Conservation (phyloP, 108 stramenopile species). For the Pseudonitzschia delicatissima region DNA sequence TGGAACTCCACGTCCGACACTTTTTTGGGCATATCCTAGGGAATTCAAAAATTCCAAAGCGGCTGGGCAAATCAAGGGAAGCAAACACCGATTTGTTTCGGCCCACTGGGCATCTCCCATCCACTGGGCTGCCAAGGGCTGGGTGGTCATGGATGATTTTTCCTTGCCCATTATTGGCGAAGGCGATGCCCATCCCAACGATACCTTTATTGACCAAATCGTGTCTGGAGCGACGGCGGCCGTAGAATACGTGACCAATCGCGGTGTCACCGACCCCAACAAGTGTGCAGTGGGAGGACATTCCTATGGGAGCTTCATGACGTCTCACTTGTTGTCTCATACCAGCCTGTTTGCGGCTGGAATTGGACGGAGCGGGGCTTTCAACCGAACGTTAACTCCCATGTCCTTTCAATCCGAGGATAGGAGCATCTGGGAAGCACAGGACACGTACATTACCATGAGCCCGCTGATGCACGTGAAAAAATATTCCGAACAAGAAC, state of each 20-base stretch:
- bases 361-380: conserved; percentile 4
- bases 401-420: conserved; percentile 17
- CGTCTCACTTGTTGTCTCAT: conserved; percentile 3
- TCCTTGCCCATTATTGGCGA: neutral
- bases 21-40: conserved; percentile 12
- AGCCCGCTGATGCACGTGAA: conserved; percentile 16
- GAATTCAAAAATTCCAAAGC: conserved; percentile 14
- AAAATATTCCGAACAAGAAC: conserved; percentile 13
- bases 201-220: conserved; percentile 15
- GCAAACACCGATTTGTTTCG: conserved; percentile 8
- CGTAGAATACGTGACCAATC: conserved; percentile 3
- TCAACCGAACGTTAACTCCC: conserved; percentile 11
- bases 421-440: conserved; percentile 6
- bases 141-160: conserved; percentile 10
- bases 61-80: conserved; percentile 12
- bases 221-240: conserved; percentile 11
- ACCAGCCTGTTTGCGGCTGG: conserved; percentile 14
- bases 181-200: conserved; percentile 14
- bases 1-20: conserved; percentile 5
- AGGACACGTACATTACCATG: conserved; percentile 10
- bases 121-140: conserved; percentile 17
- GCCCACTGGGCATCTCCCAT: conserved; percentile 10
- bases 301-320: conserved; percentile 11
- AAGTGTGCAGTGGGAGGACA: conserved; percentile 12
- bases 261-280: conserved; percentile 5